Evolutionary conservation across 306 rosid genomes (phyloP), one percentile per base, ranked within the genome.

Genomic region (Vigna unguiculata): DNA sequence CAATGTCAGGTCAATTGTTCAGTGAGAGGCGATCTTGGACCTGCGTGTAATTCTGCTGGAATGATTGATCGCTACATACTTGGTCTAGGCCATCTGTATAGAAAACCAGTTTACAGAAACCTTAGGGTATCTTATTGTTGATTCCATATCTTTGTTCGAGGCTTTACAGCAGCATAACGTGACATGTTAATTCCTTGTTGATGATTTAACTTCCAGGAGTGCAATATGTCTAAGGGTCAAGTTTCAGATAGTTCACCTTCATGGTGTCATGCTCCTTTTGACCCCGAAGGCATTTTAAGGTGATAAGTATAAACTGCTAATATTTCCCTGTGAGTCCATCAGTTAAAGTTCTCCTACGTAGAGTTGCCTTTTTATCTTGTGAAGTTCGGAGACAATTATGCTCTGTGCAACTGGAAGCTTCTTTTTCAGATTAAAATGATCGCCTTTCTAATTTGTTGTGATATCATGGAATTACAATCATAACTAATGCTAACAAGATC

Each of bases 261-360:
- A 21, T 94, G 97, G 98, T 94, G 98, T 79, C 90, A 82, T 45
- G 89, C 96, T 82, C 94, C 97, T 75, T 93, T 90, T 80, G 98
- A 93, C 60, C 98, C 98, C 53, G 98, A 94, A 85, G 98, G 98
- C 83, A 83, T 91, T 80, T 84, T 94, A 81, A 91, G 98, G 98
- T 94, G 72, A 83, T 57, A 25, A 48, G 34, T 80, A 83, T 79
- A 74, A 64, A 61, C 43, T 77, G 71, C 69, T 77, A 40, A 66
- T 17, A 66, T 72, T 28, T 30, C 52, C 52, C 46, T 30, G 19
- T 36, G 69, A 62, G 21, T 67, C 19, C 46, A 28, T 30, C 34
- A 20, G 21, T 59, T 75, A 46, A 69, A 57, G 25, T 67, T 32
- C 46, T 47, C 7, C 36, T 5, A 69, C 68, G 72, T 47, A 36